phyloP scores from a whole-genome alignment of 2,329 filamentous ascomycete genomes.

The Aspergillus jensenii region DNA sequence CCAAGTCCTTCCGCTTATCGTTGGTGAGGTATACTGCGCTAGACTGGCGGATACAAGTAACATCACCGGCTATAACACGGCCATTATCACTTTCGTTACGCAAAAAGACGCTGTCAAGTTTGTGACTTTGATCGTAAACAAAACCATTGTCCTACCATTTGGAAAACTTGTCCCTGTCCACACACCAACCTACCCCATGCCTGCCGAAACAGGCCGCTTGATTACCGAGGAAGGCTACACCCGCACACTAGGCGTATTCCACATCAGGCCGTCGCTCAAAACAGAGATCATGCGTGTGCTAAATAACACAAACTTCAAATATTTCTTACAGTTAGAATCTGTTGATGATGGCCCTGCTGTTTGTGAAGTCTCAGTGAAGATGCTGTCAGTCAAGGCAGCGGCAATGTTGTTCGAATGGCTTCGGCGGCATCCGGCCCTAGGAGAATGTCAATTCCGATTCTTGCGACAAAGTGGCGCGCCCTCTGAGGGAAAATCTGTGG shows the following conservation, averaged over 20 bases:
- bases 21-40: constrained; percentile 29
- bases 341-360: constrained; percentile 13
- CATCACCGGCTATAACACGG: constrained; percentile 31
- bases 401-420: constrained; percentile 15
- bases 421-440: constrained; percentile 12
- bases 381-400: constrained; percentile 23
- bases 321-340: constrained; percentile 15
- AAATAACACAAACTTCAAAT: constrained; percentile 4
- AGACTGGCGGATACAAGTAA: constrained; percentile 28
- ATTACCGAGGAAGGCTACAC: constrained; percentile 25
- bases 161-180: constrained; percentile 23
- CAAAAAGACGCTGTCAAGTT: constrained; percentile 27
- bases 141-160: constrained; percentile 13
- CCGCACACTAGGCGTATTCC: constrained; percentile 25
- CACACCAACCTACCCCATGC: constrained; percentile 33
- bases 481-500: neutral
- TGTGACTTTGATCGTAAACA: constrained; percentile 8
- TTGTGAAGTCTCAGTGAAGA: constrained; percentile 17
- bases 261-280: constrained; percentile 10
- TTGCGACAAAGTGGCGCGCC: constrained; percentile 8
- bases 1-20: constrained; percentile 24
- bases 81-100: constrained; percentile 29
- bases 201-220: constrained; percentile 19
- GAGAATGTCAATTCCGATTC: constrained; percentile 18
- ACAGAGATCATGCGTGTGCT: constrained; percentile 12